Evolutionary conservation across 202 grass and related monocot species (phyloP).

Genomic region (Setaria viridis): DNA sequence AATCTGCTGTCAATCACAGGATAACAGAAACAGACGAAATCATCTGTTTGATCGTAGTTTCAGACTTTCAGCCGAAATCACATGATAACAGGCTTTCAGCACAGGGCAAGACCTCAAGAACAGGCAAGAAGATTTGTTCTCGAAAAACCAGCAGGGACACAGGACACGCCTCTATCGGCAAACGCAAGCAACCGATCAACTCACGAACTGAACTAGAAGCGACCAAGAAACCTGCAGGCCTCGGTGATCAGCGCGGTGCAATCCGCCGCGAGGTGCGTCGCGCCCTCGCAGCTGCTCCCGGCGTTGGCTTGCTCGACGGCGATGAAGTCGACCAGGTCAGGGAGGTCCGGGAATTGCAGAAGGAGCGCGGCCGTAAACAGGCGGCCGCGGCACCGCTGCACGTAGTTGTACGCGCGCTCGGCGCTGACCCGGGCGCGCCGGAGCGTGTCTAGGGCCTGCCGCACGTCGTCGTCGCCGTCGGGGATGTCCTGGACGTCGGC

Average conservation of each 20-base stretch:
- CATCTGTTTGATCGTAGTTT: not conserved
- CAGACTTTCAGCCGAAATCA: not conserved
- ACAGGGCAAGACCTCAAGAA: not conserved
- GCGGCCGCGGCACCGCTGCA: too few species aligned
- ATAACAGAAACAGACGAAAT: not conserved
- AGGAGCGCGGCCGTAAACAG: not conserved
- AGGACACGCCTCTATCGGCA: not conserved
- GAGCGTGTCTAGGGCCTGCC: too few species aligned
- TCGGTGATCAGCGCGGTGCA: too few species aligned
- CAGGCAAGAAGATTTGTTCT: not conserved
- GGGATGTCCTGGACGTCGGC: too few species aligned
- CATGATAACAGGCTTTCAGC: too few species aligned
- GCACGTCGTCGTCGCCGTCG: too few species aligned
- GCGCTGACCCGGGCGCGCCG: too few species aligned
- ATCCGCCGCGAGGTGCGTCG: not conserved
- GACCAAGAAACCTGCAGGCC: not conserved
- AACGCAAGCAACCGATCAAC: not conserved
- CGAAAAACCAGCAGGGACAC: not conserved
- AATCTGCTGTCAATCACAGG: not conserved
- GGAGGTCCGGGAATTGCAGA: not conserved
- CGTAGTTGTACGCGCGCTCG: too few species aligned
- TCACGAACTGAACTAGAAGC: too few species aligned
- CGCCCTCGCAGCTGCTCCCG: accelerated
- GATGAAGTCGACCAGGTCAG: not conserved
- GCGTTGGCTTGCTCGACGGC: not conserved